phyloP scores from a whole-genome alignment of 176 grass and related monocot genomes.

The Triticum timopheevii region DNA sequence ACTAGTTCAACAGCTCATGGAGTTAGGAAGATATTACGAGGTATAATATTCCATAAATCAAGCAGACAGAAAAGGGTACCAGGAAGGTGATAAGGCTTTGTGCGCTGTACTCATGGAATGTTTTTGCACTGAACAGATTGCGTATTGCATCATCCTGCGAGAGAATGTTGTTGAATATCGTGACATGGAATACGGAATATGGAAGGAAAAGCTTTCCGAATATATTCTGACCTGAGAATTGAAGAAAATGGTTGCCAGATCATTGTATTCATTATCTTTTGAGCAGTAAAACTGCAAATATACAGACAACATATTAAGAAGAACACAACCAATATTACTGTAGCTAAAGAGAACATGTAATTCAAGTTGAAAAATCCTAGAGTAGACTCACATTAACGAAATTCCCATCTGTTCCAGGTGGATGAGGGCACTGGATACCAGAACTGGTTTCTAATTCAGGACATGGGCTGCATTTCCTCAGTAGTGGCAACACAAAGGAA shows the following conservation, averaged over 20 bases:
- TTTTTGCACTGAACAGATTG: constrained; percentile 99
- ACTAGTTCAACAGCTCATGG: constrained; percentile 12
- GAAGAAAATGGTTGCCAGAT: constrained; percentile 99
- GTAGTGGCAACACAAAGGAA: constrained; percentile 87
- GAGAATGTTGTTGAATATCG: constrained; percentile 29
- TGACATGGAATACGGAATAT: constrained; percentile 19
- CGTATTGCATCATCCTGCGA: constrained; percentile 97
- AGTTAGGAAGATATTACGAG: background rate
- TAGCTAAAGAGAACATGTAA: background rate
- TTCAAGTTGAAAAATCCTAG: constrained; percentile 17
- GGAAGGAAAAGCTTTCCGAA: background rate
- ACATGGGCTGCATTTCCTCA: constrained; percentile 90
- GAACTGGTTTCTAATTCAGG: constrained; percentile 76
- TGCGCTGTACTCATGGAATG: constrained; percentile 98
- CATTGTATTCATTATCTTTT: constrained; percentile 94
- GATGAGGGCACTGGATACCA: constrained; percentile 91
- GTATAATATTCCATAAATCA: background rate
- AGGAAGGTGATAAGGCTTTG: constrained; percentile 95
- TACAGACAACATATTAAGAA: constrained; percentile 29
- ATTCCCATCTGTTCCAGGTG: constrained; percentile 97
- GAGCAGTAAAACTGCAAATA: constrained; percentile 91
- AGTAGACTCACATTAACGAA: constrained; percentile 85
- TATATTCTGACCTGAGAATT: constrained; percentile 81
- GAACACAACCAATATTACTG: background rate
- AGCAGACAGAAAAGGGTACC: constrained; percentile 48